Conservation (phyloP, 371 early-diverging fungal genomes). For the Lichtheimia hyalospora region DNA sequence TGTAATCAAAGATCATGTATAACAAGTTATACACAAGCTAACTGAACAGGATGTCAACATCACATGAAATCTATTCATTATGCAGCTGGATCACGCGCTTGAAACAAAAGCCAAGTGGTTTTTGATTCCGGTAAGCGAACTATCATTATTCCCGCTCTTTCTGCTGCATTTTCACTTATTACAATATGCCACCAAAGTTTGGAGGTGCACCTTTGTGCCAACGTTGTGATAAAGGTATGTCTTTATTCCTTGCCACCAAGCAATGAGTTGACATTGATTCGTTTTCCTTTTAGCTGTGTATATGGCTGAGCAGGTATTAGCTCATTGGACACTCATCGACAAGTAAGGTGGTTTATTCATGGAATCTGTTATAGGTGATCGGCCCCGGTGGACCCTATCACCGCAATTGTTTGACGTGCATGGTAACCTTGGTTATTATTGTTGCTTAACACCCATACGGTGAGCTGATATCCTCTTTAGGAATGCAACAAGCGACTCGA, state of each 20-base stretch:
- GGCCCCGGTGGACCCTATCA: slow-evolving; percentile 50
- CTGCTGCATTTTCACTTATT: too few relatives aligned
- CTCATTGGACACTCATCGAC: not conserved
- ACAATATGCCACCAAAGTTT: slow-evolving; percentile 9
- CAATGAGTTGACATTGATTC: not conserved
- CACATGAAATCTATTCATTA: too few relatives aligned
- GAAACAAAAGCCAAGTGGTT: too few relatives aligned
- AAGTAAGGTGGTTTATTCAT: not conserved
- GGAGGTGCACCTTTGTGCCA: slow-evolving; percentile 51
- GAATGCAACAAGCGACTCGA: slow-evolving; percentile 54
- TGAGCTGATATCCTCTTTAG: slow-evolving; percentile 8
- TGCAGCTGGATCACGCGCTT: too few relatives aligned
- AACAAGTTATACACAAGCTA: too few relatives aligned
- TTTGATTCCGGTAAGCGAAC: too few relatives aligned
- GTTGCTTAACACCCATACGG: not conserved
- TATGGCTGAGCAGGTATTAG: slow-evolving; percentile 50
- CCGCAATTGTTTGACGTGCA: slow-evolving; percentile 43
- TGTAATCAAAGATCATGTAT: too few relatives aligned
- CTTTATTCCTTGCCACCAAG: not conserved
- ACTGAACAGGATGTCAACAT: too few relatives aligned
- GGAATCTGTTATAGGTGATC: slow-evolving; percentile 24
- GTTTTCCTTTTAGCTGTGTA: slow-evolving; percentile 36
- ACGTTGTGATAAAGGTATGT: slow-evolving; percentile 40
- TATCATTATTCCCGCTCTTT: too few relatives aligned
- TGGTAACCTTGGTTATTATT: slow-evolving; percentile 24